Conservation (phyloP, 345 rosid genomes). For the Balakata baccata region DNA sequence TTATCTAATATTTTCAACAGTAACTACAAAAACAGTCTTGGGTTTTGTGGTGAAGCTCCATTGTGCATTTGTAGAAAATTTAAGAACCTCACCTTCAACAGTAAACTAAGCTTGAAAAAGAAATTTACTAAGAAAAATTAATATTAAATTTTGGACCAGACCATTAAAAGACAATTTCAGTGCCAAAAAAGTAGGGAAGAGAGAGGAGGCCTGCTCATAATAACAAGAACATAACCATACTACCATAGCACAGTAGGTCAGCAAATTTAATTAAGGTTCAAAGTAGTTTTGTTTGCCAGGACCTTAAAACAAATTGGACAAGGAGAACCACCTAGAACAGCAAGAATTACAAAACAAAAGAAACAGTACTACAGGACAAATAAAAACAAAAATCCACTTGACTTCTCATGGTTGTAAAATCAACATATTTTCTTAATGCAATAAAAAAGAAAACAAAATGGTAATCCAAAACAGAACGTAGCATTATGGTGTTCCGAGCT, state of each 20-base stretch:
- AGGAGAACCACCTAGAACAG: not conserved
- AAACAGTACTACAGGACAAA: not conserved
- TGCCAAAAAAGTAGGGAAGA: not conserved
- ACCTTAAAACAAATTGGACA: not conserved
- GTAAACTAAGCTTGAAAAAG: not conserved
- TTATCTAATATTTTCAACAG: not conserved
- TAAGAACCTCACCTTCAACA: not conserved
- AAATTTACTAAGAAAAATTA: not conserved
- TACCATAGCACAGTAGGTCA: not conserved
- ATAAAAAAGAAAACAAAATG: too few species aligned
- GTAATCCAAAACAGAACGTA: not conserved
- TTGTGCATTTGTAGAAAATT: not conserved
- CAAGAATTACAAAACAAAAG: not conserved
- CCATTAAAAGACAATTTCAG: too few species aligned
- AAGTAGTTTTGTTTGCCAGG: not conserved
- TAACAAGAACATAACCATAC: not conserved
- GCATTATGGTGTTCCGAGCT: not conserved
- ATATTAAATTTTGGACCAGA: not conserved
- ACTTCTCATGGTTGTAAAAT: not conserved
- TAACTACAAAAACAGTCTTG: not conserved
- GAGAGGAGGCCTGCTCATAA: not conserved
- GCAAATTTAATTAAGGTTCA: not conserved
- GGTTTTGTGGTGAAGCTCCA: not conserved
- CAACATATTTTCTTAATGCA: not conserved
- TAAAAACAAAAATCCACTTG: not conserved